Evolutionary conservation across 805 yeast species (phyloP), one percentile per base, ranked within the genome.

Genomic region (Metschnikowia vanudenii): DNA sequence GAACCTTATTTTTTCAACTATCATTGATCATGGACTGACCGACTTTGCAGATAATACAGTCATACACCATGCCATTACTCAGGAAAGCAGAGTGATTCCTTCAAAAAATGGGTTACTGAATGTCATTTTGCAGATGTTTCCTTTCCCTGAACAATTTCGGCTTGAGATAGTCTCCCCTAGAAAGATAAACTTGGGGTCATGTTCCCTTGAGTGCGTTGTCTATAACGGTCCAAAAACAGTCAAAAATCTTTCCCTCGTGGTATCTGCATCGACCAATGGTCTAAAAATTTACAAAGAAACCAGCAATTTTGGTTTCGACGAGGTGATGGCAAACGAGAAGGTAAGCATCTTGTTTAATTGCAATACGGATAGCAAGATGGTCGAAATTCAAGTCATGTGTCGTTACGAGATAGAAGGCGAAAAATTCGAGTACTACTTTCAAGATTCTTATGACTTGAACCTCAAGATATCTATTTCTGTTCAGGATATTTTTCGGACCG

Each of bases 381-480:
- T 68, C 4, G 54, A 47, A 6, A 36, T 68, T 24, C 50, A 52
- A 17, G 60, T 61, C 4, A 49, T 40, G 2, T 50, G 69, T 10
- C 31, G 26, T 1, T 70, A 66, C 43, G 38, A 49, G 10, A 45
- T 50, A 5, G 56, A 60, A 6, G 57, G 52, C 4, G 58, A 53
- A 20, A 39, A 17, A 5, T 62, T 55, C 52, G 45, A 56, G 41
- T 60, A 64, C 51, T 10, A 39, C 31, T 42, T 68, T 10, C 59
- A 58, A 16, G 57, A 65, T 4, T 68, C 65, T 33, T 58, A 85
- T 5, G 83, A 84, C 49, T 77, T 82, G 5, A 64, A 78, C 1
- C 67, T 88, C 32, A 71, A 78, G 4, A 67, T 87, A 7, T 83
- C 89, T 0, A 94, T 87, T 1, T 81, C 88, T 2, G 95, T 87